Evolutionary conservation across 768 basidiomycete species (phyloP).

Genomic region (Gyrodon lividus): DNA sequence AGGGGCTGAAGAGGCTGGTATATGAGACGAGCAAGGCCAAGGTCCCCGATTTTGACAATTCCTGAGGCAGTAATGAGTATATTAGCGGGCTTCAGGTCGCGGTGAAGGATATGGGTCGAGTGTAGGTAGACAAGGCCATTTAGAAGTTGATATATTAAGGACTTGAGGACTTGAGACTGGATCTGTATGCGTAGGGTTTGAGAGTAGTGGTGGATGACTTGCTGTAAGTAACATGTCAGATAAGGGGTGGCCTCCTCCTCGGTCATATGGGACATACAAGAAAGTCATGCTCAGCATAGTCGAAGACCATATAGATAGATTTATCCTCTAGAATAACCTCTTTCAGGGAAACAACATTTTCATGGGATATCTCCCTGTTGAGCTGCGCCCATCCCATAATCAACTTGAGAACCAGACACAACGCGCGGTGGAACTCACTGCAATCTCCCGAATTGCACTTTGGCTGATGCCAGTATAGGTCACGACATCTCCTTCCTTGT

Average conservation of each 20-base stretch:
- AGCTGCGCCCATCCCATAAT: conserved; percentile 49
- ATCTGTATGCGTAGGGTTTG: conserved; percentile 82
- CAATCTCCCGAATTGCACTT: conserved; percentile 95
- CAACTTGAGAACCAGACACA: conserved; percentile 14
- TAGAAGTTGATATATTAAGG: conserved; percentile 89
- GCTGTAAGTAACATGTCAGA: conserved; percentile 44
- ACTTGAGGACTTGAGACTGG: conserved; percentile 79
- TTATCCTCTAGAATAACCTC: conserved; percentile 98
- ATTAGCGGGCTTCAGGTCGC: conserved; percentile 98
- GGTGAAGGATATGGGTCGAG: conserved; percentile 91
- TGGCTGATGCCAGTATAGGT: conserved; percentile 98
- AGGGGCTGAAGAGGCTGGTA: conserved; percentile 90
- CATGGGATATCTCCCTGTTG: conserved; percentile 86
- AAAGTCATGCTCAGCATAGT: conserved; percentile 99
- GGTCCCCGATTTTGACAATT: conserved; percentile 96
- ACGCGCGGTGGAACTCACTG: conserved; percentile 48
- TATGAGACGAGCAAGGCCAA: conserved; percentile 89
- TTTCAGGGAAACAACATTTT: conserved; percentile 86
- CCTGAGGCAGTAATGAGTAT: conserved; percentile 91
- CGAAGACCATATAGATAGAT: conserved; percentile 99
- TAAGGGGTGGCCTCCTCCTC: not conserved
- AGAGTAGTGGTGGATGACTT: conserved; percentile 98
- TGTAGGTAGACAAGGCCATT: conserved; percentile 96
- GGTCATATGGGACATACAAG: conserved; percentile 54
- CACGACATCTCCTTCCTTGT: conserved; percentile 95